Evolutionary conservation across 2,329 filamentous ascomycete species (phyloP).

Genomic region (Alternaria consortialis): DNA sequence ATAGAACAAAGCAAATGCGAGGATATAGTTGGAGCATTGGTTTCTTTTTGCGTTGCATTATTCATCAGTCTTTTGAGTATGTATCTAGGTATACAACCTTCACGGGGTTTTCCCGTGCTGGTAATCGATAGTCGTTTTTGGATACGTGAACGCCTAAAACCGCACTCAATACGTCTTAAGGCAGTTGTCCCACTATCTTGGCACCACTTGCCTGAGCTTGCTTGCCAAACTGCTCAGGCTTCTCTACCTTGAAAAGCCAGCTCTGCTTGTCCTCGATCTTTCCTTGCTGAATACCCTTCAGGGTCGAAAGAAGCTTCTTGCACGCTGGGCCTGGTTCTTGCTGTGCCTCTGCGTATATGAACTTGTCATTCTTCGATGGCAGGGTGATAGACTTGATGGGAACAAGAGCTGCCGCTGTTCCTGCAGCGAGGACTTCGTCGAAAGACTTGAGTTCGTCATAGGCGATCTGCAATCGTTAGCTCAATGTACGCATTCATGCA

Average conservation of each 20-base stretch:
- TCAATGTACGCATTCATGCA: background rate
- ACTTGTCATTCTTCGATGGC: constrained; percentile 64
- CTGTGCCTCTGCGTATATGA: constrained; percentile 63
- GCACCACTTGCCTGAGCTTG: constrained; percentile 28
- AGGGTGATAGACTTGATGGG: constrained; percentile 92
- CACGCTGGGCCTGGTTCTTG: constrained; percentile 79
- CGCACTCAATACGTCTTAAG: constrained; percentile 20
- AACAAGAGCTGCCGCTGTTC: constrained; percentile 89
- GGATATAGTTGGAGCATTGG: background rate
- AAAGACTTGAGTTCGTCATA: constrained; percentile 71
- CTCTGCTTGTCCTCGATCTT: constrained; percentile 78
- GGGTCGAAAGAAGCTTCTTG: constrained; percentile 73
- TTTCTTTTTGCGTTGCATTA: background rate
- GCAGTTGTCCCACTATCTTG: constrained; percentile 48
- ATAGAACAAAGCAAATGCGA: background rate
- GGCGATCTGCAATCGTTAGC: constrained; percentile 61
- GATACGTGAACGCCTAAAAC: background rate
- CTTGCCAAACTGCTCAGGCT: constrained; percentile 50
- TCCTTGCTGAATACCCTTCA: constrained; percentile 88
- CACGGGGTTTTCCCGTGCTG: background rate
- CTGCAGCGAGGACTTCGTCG: constrained; percentile 86
- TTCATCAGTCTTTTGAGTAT: constrained; percentile 5
- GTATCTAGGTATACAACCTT: background rate
- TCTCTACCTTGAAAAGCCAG: constrained; percentile 67
- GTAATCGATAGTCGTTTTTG: background rate